Conservation (phyloP, 805 yeast species). For the Saccharomycopsis guyanensis region DNA sequence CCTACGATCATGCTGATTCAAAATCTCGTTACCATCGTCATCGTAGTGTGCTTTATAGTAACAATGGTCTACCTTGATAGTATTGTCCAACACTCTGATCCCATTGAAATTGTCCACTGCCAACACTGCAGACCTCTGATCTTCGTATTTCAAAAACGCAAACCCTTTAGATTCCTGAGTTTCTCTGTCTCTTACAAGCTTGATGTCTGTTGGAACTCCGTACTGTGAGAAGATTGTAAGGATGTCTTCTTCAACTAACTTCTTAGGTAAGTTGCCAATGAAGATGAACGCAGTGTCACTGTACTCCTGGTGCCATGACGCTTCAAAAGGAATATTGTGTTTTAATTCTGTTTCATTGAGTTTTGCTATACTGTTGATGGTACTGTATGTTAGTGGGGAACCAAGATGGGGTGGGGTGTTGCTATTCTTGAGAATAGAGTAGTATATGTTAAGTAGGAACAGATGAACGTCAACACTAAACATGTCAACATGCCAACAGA, state of each 20-base stretch:
- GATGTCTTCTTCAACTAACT: conserved; percentile 68
- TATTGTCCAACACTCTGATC: conserved; percentile 40
- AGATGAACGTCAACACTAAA: no score
- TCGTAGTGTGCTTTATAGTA: conserved; percentile 21
- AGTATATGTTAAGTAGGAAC: no score
- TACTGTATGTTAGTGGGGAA: conserved; percentile 17
- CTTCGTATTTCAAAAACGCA: conserved; percentile 77
- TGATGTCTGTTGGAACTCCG: conserved; percentile 76
- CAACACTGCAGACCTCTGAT: conserved; percentile 67
- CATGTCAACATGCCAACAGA: background rate
- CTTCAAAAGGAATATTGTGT: conserved; percentile 46
- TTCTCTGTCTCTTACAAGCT: conserved; percentile 56
- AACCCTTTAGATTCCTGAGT: conserved; percentile 57
- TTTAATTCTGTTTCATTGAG: conserved; percentile 64
- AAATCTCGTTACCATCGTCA: conserved; percentile 20
- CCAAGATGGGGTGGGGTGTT: no score
- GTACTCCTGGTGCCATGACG: conserved; percentile 89
- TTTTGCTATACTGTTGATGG: conserved; percentile 37
- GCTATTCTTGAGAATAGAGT: no score
- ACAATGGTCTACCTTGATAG: conserved; percentile 37
- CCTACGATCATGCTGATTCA: conserved; percentile 13
- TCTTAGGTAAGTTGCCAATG: conserved; percentile 64
- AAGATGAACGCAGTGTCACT: conserved; percentile 65
- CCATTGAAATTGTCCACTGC: conserved; percentile 91
- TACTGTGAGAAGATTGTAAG: conserved; percentile 77